Evolutionary conservation across 2,329 filamentous ascomycete species (phyloP).

Genomic region (Colletotrichum simmondsii): DNA sequence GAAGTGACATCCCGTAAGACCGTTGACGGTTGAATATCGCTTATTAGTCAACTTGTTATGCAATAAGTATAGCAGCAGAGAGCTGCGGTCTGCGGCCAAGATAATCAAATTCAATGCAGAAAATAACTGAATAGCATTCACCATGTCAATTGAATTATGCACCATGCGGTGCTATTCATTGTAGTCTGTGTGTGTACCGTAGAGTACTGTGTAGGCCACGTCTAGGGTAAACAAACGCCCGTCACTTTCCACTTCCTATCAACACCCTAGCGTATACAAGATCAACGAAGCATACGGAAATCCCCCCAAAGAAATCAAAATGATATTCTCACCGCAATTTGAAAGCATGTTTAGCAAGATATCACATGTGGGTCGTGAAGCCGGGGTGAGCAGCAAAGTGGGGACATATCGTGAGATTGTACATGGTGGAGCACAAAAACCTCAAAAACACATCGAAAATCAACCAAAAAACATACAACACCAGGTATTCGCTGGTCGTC

Average conservation of each 20-base stretch:
- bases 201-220: no score
- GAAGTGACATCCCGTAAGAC: no score
- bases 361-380: not conserved
- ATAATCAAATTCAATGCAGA: no score
- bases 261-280: not conserved
- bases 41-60: not conserved
- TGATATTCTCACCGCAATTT: not conserved
- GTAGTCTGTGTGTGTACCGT: not conserved
- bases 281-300: not conserved
- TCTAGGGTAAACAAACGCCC: no score
- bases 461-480: not conserved
- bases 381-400: not conserved
- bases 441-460: no score
- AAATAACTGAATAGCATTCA: no score
- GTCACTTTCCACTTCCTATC: not conserved
- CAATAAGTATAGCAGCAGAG: no score
- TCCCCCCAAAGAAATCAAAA: not conserved
- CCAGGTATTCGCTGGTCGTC: slow-evolving; percentile 1
- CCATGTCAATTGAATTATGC: not conserved
- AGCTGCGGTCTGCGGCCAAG: no score
- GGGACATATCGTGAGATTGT: not conserved
- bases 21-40: not conserved
- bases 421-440: no score
- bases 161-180: not conserved
- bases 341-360: not conserved